Percentiles rank a stretch among this genome's conserved stretches.
phyloP scores from a whole-genome alignment of 1,139 yeast species.

The Candida sojae region DNA sequence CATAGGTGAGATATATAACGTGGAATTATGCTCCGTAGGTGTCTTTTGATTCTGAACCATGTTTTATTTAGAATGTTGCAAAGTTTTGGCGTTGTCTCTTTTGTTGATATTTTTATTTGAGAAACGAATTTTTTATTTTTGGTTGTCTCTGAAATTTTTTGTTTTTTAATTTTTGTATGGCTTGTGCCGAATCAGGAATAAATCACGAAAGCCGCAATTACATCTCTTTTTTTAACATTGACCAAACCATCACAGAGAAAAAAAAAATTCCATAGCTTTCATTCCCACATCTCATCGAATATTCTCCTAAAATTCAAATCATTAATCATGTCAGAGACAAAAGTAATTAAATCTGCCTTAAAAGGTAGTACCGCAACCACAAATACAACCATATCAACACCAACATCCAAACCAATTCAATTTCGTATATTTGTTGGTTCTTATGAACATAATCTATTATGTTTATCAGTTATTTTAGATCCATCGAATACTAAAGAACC shows the following conservation, averaged over 20 bases:
- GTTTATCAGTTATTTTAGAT: slow-evolving; percentile 70
- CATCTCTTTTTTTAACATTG: no score
- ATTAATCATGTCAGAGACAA: slow-evolving; percentile 1
- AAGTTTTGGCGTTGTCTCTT: not conserved
- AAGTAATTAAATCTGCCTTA: slow-evolving; percentile 13
- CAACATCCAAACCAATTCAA: slow-evolving; percentile 20
- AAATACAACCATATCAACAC: not conserved
- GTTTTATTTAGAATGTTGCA: not conserved
- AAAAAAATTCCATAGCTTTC: not conserved
- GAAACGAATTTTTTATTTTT: not conserved
- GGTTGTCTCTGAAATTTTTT: not conserved
- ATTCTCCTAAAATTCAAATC: not conserved
- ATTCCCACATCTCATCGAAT: not conserved
- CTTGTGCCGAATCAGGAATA: not conserved
- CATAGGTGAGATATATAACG: slow-evolving; percentile 64
- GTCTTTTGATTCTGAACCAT: slow-evolving; percentile 40
- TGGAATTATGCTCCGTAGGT: slow-evolving; percentile 57
- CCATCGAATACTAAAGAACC: slow-evolving; percentile 36
- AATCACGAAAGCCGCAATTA: not conserved
- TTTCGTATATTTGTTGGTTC: slow-evolving; percentile 91
- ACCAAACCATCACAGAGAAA: not conserved
- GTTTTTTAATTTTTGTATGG: not conserved
- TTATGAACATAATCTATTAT: slow-evolving; percentile 88
- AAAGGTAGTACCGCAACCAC: slow-evolving; percentile 12
- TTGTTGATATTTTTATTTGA: not conserved